Conservation (phyloP, 2,329 filamentous ascomycete genomes). For the Botrytis hyacinthi region DNA sequence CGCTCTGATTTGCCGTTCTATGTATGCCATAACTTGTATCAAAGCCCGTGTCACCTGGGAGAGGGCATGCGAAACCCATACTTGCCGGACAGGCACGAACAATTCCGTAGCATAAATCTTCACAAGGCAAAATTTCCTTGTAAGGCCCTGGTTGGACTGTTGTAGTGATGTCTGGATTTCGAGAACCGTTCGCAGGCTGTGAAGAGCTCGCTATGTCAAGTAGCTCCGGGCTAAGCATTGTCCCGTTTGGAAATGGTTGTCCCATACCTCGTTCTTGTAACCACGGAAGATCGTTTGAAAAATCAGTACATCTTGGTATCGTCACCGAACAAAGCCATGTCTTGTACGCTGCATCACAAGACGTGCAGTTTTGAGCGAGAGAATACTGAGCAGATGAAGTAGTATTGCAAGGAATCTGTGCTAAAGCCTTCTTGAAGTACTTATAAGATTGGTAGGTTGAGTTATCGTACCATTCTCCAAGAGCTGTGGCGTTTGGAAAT, state of each 20-base stretch:
- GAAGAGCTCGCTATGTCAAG: conserved; percentile 32
- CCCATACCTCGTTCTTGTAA: conserved; percentile 67
- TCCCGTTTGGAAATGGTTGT: conserved; percentile 69
- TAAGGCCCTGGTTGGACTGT: conserved; percentile 80
- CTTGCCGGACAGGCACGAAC: conserved; percentile 79
- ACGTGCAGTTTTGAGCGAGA: conserved; percentile 69
- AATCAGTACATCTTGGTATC: conserved; percentile 91
- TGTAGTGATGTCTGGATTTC: conserved; percentile 71
- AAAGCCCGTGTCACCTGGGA: conserved; percentile 43
- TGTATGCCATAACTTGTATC: conserved; percentile 47
- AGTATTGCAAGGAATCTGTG: conserved; percentile 83
- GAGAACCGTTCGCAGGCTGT: conserved; percentile 51
- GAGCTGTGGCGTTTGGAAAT: conserved; percentile 56
- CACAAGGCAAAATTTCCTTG: conserved; percentile 86
- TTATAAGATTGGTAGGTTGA: conserved; percentile 67
- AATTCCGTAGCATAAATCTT: conserved; percentile 82
- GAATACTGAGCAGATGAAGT: conserved; percentile 74
- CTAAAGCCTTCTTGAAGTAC: conserved; percentile 78
- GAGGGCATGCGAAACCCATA: conserved; percentile 75
- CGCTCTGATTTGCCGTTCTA: conserved; percentile 30
- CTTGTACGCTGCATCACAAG: conserved; percentile 83
- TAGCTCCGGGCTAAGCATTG: conserved; percentile 45
- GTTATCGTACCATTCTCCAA: conserved; percentile 75
- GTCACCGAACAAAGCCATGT: conserved; percentile 91
- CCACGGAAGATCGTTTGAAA: conserved; percentile 52